Base-by-base conservation (phyloP, 352 stramenopile genomes). In the Pythium phragmitis region DNA sequence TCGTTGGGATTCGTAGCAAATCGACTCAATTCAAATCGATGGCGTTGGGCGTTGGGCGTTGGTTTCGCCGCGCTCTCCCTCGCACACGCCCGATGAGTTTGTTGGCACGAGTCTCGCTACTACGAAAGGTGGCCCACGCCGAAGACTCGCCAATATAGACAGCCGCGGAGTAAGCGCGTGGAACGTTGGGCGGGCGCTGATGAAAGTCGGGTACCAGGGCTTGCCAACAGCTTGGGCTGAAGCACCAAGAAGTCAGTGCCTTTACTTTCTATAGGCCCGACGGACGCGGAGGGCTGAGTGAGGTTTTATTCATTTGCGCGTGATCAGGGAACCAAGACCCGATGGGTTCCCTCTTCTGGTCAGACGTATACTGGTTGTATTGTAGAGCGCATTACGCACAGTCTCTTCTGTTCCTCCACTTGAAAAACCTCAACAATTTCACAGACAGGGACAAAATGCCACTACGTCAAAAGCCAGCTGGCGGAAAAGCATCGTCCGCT, bases 211-310 rank as follows among this genome's bases (percentile, higher is more conserved):
- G 26, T 3, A 30, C 26, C 3, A 30, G 26, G 4, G 28, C 56
- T 53, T 62, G 26, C 56, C 43, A 54, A n/a, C 23, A 47, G 37
- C 37, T 26, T 23, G 53, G 36, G 42, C 47, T 34, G 23, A 49
- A 51, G 11, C 17, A 51, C 51, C 42, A 57, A 67, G 60, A 55
- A 67, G 60, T 67, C 60, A 67, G 60, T 58, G 26, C 26, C 26
- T 30, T 30, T 39, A 42, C 37, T 42, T 16, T n/a, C 55, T 61
- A 6, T 45, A n/a, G 30, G 33, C 26, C 26, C 26, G 26, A 30
- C 26, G 50, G 49, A 55, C 17, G 28, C 41, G 21, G 9, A 33
- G 56, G 57, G 42, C 57, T 64, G 57, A 34, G 46, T 57, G 57
- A 64, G 57, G 57, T 64, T 64, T 64, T 64, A 57, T 16, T 17